These are phyloP conservation scores for Daldinia loculata DNA, from an alignment of 495 filamentous ascomycete species.

Conservation along the genomic window DNA sequence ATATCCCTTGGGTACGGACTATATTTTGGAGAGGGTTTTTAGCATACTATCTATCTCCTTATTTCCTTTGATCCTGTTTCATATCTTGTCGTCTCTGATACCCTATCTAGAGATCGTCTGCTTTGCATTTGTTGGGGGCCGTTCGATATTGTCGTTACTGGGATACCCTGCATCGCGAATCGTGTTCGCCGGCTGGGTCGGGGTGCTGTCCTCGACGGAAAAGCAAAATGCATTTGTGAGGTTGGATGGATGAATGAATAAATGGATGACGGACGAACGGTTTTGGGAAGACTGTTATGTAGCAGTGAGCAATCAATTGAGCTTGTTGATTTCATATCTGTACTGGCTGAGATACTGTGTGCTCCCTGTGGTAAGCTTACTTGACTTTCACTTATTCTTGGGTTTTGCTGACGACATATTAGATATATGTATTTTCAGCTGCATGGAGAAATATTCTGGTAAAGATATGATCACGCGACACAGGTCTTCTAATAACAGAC, in stretches of 20 bases:
- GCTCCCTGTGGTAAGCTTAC: constrained; percentile 9
- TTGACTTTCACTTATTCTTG: background rate
- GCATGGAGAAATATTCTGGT: background rate
- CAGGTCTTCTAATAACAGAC: background rate
- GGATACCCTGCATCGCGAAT: constrained; percentile 30
- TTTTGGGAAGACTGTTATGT: constrained; percentile 29
- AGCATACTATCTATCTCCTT: constrained; percentile 12
- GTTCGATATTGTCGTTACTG: constrained; percentile 13
- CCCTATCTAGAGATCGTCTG: constrained; percentile 45
- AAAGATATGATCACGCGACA: background rate
- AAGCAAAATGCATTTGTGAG: constrained; percentile 10
- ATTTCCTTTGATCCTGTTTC: constrained; percentile 17
- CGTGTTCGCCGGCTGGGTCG: constrained; percentile 30
- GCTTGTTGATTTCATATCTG: constrained; percentile 10
- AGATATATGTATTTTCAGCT: background rate
- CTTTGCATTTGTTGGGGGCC: constrained; percentile 7
- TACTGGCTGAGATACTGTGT: background rate
- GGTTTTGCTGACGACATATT: background rate
- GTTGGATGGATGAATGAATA: constrained; percentile 21
- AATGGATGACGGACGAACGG: constrained; percentile 4
- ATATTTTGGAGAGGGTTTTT: constrained; percentile 12
- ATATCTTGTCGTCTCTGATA: constrained; percentile 38
- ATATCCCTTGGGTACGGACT: constrained; percentile 19
- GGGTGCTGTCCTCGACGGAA: constrained; percentile 19
- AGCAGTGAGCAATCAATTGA: constrained; percentile 35